Percentiles rank a stretch among this genome's conserved stretches.
Evolutionary conservation across 257 asterid genomes (phyloP).

Genomic region (Leonotis leonurus): DNA sequence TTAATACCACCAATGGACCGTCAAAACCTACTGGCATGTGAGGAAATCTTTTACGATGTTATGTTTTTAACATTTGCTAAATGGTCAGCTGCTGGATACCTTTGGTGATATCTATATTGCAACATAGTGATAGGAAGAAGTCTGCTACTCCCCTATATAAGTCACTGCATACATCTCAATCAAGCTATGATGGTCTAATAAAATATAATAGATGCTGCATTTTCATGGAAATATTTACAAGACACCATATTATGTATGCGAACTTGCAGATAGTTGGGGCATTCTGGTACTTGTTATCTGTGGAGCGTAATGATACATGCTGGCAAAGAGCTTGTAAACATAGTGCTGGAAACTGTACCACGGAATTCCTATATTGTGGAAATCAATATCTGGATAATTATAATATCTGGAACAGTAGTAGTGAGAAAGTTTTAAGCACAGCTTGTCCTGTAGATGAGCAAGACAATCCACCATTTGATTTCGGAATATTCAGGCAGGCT

Average conservation of each 20-base stretch:
- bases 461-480: constrained; percentile 66
- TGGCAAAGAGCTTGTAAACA: constrained; percentile 82
- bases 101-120: background rate
- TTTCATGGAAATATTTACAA: constrained; percentile 9
- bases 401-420: constrained; percentile 49
- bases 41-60: background rate
- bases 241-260: background rate
- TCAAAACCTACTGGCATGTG: background rate
- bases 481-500: constrained; percentile 90
- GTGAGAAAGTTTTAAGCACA: constrained; percentile 35
- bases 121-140: background rate
- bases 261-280: constrained; percentile 92
- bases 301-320: constrained; percentile 89
- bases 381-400: constrained; percentile 51
- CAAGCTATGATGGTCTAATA: background rate
- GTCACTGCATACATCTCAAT: background rate
- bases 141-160: background rate
- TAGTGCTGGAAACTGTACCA: constrained; percentile 33
- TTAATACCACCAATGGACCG: background rate
- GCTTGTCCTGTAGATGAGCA: constrained; percentile 63
- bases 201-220: background rate
- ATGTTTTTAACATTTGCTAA: background rate
- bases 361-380: constrained; percentile 79
- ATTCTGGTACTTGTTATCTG: constrained; percentile 94
- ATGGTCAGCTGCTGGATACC: background rate